phyloP scores from a whole-genome alignment of 306 rosid species.

The Pyrus pyrifolia region DNA sequence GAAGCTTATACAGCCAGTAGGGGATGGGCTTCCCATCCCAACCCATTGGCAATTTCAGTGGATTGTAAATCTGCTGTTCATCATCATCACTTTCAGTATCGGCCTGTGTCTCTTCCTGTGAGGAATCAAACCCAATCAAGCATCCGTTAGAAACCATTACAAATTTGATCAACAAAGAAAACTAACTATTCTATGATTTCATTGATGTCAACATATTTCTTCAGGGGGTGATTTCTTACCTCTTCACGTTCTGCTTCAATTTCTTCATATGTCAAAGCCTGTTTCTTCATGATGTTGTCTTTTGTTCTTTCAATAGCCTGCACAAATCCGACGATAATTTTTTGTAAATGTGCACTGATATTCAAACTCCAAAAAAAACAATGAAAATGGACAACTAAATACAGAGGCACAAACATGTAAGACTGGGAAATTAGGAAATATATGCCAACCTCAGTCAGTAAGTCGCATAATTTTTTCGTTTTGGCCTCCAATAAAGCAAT shows the following conservation, averaged over 20 bases:
- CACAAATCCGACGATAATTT: slow-evolving; percentile 15
- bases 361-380: background rate
- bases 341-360: background rate
- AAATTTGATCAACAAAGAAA: background rate
- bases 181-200: background rate
- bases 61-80: slow-evolving; percentile 95
- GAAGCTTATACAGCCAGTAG: slow-evolving; percentile 96
- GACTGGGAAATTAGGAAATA: slow-evolving; percentile 2
- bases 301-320: slow-evolving; percentile 79
- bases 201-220: background rate
- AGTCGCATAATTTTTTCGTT: slow-evolving; percentile 56
- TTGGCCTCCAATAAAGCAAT: slow-evolving; percentile 74
- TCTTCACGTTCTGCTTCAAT: slow-evolving; percentile 96
- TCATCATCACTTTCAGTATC: slow-evolving; percentile 94
- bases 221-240: slow-evolving; percentile 34
- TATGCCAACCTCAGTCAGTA: slow-evolving; percentile 62
- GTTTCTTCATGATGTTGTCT: slow-evolving; percentile 91
- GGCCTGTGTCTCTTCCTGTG: slow-evolving; percentile 86
- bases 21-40: slow-evolving; percentile 99
- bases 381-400: background rate
- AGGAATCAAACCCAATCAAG: slow-evolving; percentile 10
- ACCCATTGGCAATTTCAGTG: slow-evolving; percentile 97
- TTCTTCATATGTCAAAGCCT: slow-evolving; percentile 91
- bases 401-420: background rate
- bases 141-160: background rate